A percentile compares a stretch with the other conserved stretches of the same genome.
These are phyloP conservation scores for Leavenworthia alabamica DNA, from an alignment of 345 rosid genomes.

Conservation along the genomic window DNA sequence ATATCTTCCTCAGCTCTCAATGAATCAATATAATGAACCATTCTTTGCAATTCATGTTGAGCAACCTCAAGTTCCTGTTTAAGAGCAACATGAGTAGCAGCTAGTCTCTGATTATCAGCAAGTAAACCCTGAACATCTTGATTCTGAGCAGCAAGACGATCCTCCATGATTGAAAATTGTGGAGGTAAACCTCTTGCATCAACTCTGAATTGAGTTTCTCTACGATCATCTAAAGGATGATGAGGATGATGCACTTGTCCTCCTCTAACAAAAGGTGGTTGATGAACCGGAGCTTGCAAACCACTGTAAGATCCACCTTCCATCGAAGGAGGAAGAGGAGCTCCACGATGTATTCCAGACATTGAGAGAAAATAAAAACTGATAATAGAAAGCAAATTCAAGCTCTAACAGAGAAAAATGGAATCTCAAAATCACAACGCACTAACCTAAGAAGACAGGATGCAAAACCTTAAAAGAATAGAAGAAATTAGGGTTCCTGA, in stretches of 20 bases:
- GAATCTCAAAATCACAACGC: not conserved
- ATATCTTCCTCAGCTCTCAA: slow-evolving; percentile 66
- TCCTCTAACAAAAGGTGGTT: slow-evolving; percentile 51
- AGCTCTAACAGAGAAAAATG: not conserved
- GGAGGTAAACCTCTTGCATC: slow-evolving; percentile 62
- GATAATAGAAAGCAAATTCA: not conserved
- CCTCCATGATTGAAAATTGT: slow-evolving; percentile 62
- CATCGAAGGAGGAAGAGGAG: slow-evolving; percentile 32
- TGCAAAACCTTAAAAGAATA: not conserved
- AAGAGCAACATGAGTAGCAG: slow-evolving; percentile 87
- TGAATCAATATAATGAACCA: slow-evolving; percentile 56
- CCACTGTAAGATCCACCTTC: slow-evolving; percentile 44
- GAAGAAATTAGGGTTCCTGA: slow-evolving; percentile 7
- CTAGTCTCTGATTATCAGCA: slow-evolving; percentile 78
- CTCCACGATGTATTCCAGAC: slow-evolving; percentile 57
- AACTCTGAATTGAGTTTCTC: slow-evolving; percentile 51
- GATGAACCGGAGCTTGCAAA: slow-evolving; percentile 46
- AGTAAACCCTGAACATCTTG: slow-evolving; percentile 85
- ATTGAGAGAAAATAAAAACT: slow-evolving; percentile 19
- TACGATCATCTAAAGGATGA: slow-evolving; percentile 54
- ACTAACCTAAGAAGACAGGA: slow-evolving; percentile 15
- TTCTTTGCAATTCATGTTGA: slow-evolving; percentile 68
- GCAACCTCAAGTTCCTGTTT: slow-evolving; percentile 90
- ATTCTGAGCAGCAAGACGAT: slow-evolving; percentile 66
- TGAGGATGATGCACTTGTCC: slow-evolving; percentile 44